A percentile compares a stretch with the other conserved stretches of the same genome.
Evolutionary conservation across 495 filamentous ascomycete species (phyloP).

Genomic region (Copromyces sp.): DNA sequence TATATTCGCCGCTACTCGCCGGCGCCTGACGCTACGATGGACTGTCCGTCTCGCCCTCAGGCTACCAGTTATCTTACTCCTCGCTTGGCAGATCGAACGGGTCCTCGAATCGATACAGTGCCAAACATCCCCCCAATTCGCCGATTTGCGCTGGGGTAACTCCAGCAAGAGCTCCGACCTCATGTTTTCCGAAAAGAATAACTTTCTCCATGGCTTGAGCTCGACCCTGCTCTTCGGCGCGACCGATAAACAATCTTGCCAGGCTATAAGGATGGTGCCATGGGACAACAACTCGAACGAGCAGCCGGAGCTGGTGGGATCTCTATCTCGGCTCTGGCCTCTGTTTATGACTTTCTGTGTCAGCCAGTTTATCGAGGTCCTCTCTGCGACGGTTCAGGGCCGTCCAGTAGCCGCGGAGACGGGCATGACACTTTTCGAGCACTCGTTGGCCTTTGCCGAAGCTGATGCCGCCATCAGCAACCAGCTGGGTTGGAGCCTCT

Average conservation of each 20-base stretch:
- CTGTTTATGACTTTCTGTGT: constrained; percentile 73
- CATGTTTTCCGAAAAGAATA: constrained; percentile 62
- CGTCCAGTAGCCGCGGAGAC: constrained; percentile 69
- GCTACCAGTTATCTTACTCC: constrained; percentile 62
- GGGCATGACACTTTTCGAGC: constrained; percentile 93
- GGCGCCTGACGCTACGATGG: constrained; percentile 63
- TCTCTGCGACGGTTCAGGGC: constrained; percentile 86
- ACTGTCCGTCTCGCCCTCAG: constrained; percentile 62
- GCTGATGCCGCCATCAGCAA: constrained; percentile 77
- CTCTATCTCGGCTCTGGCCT: constrained; percentile 77
- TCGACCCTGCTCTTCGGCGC: constrained; percentile 58
- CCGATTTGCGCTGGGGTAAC: constrained; percentile 61
- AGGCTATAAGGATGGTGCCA: constrained; percentile 59
- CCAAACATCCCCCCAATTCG: constrained; percentile 75
- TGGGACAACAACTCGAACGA: constrained; percentile 21
- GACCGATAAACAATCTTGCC: constrained; percentile 59
- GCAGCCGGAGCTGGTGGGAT: constrained; percentile 49
- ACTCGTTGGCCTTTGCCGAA: constrained; percentile 92
- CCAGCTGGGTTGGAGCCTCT: constrained; percentile 59
- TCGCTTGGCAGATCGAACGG: constrained; percentile 53
- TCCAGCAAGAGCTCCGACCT: constrained; percentile 53
- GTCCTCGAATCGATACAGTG: constrained; percentile 83
- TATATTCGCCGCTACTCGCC: constrained; percentile 81
- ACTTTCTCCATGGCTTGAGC: constrained; percentile 58
- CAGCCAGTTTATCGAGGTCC: constrained; percentile 78